Evolutionary conservation across 2,329 filamentous ascomycete genomes (phyloP).

Genomic region (Diaporthe longicolla): DNA sequence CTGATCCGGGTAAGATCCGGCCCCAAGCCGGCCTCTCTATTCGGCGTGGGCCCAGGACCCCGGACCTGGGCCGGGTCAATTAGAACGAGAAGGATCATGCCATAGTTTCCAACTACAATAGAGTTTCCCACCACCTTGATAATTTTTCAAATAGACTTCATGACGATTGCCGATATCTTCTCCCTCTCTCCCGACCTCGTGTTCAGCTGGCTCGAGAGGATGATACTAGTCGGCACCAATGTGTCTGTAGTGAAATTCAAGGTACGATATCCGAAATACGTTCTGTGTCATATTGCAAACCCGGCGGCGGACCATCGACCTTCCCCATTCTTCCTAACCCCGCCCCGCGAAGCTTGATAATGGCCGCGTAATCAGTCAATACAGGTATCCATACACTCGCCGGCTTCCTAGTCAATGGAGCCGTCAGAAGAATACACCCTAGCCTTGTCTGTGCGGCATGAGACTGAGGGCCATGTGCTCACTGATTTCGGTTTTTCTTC

Average conservation of each 20-base stretch:
- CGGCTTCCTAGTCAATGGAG: too few species aligned
- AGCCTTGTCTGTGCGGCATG: too few species aligned
- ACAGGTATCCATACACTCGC: neutral
- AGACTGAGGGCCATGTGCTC: too few species aligned
- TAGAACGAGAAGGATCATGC: neutral
- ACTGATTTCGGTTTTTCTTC: too few species aligned
- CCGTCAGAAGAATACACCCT: too few species aligned
- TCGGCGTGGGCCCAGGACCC: neutral
- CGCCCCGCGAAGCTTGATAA: conserved; percentile 1
- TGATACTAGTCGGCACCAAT: too few species aligned
- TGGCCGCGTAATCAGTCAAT: conserved; percentile 7
- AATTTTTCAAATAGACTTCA: neutral
- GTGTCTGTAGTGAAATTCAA: neutral
- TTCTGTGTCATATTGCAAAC: neutral
- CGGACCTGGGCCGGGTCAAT: too few species aligned
- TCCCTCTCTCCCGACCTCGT: neutral
- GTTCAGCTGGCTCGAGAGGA: neutral
- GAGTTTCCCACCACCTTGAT: too few species aligned
- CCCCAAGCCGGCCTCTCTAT: neutral
- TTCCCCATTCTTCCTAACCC: conserved; percentile 9
- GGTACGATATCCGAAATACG: neutral
- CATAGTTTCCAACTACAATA: neutral
- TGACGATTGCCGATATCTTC: neutral
- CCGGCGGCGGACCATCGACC: neutral
- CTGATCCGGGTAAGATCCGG: neutral